Evolutionary conservation across 352 stramenopile species (phyloP), one percentile per base, ranked within the genome.

Genomic region (Plasmopara viticola): DNA sequence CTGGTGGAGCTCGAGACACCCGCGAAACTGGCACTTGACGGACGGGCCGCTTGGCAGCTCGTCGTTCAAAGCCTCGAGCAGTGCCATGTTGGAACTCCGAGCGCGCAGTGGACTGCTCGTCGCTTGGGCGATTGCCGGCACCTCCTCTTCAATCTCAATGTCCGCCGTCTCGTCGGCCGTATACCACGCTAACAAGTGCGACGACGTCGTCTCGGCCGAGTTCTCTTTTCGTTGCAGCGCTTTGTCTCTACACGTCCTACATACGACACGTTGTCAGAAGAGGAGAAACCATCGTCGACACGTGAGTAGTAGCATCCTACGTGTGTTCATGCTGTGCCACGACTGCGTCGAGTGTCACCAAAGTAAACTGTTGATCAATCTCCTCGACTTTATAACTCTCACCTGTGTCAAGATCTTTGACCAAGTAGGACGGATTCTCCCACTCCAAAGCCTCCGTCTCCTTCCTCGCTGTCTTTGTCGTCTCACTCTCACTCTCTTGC

Each of bases 341-440:
- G 18, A 89, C 64, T 7, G 74, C 74, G 40, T 91, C 81, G 12
- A 91, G 63, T 33, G 78, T 89, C 20, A 89, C 71, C 41, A 90
- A 62, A 15, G 68, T 84, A 47, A 88, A 91, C 41, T 88, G 77
- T 62, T 88, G 78, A 46, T 91, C 81, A 56, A 91, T 91, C 60
- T 91, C 76, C 44, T 91, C 81, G 5, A 91, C 78, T 20, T 77
- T 64, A 51, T 89, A 91, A 15, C 69, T 84, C 61, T 87, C 73
- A 34, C 81, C 81, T 37, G 75, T 89, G 57, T 91, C 81, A 38
- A 91, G 66, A 53, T 91, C 75, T 52, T 88, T 89, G 6, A 91
- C 81, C 33, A 91, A 48, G 51, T 91, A 91, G 18, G 73, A 85
- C 51, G 78, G 78, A 47, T 89, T 89, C 58, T 89, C 78, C 78